phyloP scores from a whole-genome alignment of 768 basidiomycete species.

The Auricularia cornea region DNA sequence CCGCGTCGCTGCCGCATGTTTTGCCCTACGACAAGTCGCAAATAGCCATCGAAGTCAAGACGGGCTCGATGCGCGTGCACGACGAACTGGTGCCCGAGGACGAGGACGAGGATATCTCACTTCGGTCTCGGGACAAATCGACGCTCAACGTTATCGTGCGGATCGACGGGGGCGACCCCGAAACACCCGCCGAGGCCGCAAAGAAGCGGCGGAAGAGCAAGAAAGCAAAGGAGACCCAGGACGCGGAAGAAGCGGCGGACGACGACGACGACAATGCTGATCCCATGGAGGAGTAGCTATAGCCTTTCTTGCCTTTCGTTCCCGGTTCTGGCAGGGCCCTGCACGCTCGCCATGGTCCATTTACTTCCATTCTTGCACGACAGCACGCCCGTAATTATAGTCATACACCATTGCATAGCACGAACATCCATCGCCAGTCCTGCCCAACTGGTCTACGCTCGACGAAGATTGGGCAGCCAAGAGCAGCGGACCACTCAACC shows the following conservation, averaged over 20 bases:
- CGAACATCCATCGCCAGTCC: too few species aligned
- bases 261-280: not conserved
- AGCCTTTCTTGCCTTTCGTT: too few species aligned
- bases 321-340: too few species aligned
- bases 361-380: too few species aligned
- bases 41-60: slow-evolving; percentile 51
- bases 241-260: not conserved
- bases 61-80: slow-evolving; percentile 62
- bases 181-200: not conserved
- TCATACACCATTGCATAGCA: too few species aligned
- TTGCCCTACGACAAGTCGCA: slow-evolving; percentile 60
- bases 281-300: not conserved
- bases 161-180: slow-evolving; percentile 48
- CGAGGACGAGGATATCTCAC: slow-evolving; percentile 56
- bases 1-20: slow-evolving; percentile 61
- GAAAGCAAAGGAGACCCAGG: not conserved
- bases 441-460: too few species aligned
- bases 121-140: slow-evolving; percentile 62
- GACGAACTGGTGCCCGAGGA: slow-evolving; percentile 76
- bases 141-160: slow-evolving; percentile 50
- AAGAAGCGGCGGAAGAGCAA: not conserved
- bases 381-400: too few species aligned
- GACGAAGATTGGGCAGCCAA: too few species aligned
- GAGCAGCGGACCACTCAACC: too few species aligned
- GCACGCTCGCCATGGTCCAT: too few species aligned